phyloP scores from a whole-genome alignment of 2,329 filamentous ascomycete species.

The Coleophoma eucalyptorum region DNA sequence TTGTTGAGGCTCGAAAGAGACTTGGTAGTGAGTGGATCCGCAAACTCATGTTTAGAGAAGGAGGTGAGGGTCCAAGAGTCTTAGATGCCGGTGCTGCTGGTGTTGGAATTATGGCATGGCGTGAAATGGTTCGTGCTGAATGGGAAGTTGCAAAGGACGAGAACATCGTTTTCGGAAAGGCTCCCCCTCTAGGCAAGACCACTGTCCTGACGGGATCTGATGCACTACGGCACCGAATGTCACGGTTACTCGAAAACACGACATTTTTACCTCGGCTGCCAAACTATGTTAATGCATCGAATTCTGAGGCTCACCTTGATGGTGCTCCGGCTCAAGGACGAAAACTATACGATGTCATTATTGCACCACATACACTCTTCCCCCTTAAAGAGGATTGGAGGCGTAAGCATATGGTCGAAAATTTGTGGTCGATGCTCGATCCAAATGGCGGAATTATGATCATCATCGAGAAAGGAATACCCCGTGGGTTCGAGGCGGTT shows the following conservation, averaged over 20 bases:
- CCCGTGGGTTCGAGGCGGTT: slow-evolving; percentile 87
- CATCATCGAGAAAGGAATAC: slow-evolving; percentile 85
- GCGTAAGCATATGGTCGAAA: slow-evolving; percentile 76
- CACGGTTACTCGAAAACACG: slow-evolving; percentile 77
- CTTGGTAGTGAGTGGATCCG: slow-evolving; percentile 69
- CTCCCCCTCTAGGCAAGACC: slow-evolving; percentile 66
- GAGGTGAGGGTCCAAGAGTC: slow-evolving; percentile 55
- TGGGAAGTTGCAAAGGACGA: slow-evolving; percentile 66
- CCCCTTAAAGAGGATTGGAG: slow-evolving; percentile 70
- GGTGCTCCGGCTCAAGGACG: slow-evolving; percentile 51
- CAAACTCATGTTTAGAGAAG: slow-evolving; percentile 52
- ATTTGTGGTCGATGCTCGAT: slow-evolving; percentile 83
- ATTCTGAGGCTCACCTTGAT: slow-evolving; percentile 57
- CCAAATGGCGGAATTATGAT: slow-evolving; percentile 83
- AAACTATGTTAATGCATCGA: slow-evolving; percentile 68
- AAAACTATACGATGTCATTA: slow-evolving; percentile 85
- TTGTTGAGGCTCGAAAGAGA: slow-evolving; percentile 72
- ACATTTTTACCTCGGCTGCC: slow-evolving; percentile 91
- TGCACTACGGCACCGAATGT: slow-evolving; percentile 69
- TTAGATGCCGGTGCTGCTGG: slow-evolving; percentile 74
- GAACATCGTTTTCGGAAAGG: slow-evolving; percentile 34
- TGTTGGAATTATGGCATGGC: slow-evolving; percentile 70
- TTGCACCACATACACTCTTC: slow-evolving; percentile 82
- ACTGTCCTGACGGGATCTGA: slow-evolving; percentile 79
- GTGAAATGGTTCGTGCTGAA: slow-evolving; percentile 75